Percentiles rank a stretch among this genome's conserved stretches.
These are phyloP conservation scores for Podosphaera xanthii DNA, from an alignment of 2,329 filamentous ascomycete species.

Conservation along the genomic window DNA sequence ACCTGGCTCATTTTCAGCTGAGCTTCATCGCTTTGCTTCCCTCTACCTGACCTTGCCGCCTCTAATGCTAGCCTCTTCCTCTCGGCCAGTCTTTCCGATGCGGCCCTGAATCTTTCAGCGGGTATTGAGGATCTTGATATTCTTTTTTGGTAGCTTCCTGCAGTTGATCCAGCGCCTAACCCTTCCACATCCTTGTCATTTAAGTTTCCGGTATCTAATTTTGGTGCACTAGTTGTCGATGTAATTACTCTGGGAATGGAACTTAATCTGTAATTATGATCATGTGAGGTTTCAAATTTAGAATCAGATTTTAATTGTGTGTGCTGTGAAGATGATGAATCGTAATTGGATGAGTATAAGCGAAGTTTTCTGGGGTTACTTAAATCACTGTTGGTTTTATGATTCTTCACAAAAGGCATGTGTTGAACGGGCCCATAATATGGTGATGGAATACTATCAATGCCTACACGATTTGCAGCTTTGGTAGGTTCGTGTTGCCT, in stretches of 20 bases:
- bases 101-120: not conserved
- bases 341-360: not conserved
- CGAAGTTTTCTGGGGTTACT: not conserved
- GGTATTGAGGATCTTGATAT: not conserved
- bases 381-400: not conserved
- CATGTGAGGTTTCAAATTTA: not conserved
- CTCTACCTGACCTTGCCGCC: no score
- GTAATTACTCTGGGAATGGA: not conserved
- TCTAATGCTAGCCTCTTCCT: not conserved
- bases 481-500: conserved; percentile 12
- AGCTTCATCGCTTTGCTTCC: no score
- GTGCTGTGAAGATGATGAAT: not conserved
- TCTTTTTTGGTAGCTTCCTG: not conserved
- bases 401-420: conserved; percentile 4
- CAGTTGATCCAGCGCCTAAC: not conserved
- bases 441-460: conserved; percentile 7
- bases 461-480: conserved; percentile 9
- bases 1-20: no score
- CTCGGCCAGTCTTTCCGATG: not conserved
- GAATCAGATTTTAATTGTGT: not conserved
- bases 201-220: not conserved
- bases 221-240: not conserved
- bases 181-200: not conserved
- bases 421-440: conserved; percentile 10
- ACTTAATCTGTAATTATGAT: not conserved